Evolutionary conservation across 305 asterid species (phyloP).

Genomic region (Fraxinus angustifolia): DNA sequence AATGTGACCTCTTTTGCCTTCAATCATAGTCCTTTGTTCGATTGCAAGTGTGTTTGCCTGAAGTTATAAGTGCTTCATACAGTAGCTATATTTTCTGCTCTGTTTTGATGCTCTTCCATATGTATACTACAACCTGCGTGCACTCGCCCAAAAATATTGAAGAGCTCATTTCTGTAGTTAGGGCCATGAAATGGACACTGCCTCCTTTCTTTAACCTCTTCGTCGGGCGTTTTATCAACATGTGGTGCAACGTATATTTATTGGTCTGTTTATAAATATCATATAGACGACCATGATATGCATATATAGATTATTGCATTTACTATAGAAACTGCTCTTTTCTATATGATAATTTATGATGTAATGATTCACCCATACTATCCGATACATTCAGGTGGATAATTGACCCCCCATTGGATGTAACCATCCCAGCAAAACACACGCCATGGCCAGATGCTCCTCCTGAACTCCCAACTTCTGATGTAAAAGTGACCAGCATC

Average conservation of each 20-base stretch:
- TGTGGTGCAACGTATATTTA: no score
- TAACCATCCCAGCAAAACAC: constrained; percentile 83
- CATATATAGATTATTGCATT: neutral
- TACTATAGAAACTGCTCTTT: neutral
- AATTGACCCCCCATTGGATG: constrained; percentile 79
- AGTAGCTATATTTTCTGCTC: neutral
- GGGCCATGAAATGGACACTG: neutral
- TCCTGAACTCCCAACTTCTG: constrained; percentile 62
- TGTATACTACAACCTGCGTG: neutral
- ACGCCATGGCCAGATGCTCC: constrained; percentile 99
- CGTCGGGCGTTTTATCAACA: neutral
- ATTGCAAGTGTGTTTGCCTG: neutral
- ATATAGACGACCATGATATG: neutral
- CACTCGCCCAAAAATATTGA: neutral
- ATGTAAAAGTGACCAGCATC: constrained; percentile 38
- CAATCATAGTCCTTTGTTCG: neutral
- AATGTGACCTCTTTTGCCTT: neutral
- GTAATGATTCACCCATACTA: neutral
- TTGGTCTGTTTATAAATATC: neutral
- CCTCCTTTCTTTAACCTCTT: neutral
- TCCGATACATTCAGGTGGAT: constrained; percentile 61
- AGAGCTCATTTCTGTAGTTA: neutral
- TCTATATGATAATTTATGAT: neutral
- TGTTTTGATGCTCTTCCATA: neutral
- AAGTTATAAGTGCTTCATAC: neutral